Evolutionary conservation across 2,329 filamentous ascomycete genomes (phyloP).

Genomic region (Penicillium sclerotiorum): DNA sequence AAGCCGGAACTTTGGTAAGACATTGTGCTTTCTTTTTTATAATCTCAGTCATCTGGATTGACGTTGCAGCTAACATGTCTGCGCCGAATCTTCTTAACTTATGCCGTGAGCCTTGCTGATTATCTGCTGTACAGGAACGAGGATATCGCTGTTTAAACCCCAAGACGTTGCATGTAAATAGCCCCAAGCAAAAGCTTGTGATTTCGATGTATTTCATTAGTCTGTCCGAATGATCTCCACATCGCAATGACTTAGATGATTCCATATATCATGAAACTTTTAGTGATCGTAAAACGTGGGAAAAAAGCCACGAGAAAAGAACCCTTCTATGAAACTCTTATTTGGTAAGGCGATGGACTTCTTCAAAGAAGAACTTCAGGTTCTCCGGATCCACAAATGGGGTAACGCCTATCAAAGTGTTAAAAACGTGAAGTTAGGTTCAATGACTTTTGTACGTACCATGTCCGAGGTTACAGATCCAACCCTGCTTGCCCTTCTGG

Average conservation of each 20-base stretch:
- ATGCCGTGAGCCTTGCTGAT: slow-evolving; percentile 18
- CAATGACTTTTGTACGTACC: slow-evolving; percentile 59
- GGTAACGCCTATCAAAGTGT: slow-evolving; percentile 70
- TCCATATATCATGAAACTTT: slow-evolving; percentile 16
- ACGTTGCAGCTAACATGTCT: not conserved
- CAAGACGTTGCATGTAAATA: slow-evolving; percentile 14
- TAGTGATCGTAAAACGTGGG: slow-evolving; percentile 3
- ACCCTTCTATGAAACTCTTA: slow-evolving; percentile 1
- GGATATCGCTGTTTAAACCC: slow-evolving; percentile 56
- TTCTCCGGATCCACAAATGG: slow-evolving; percentile 93
- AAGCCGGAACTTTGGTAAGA: slow-evolving; percentile 71
- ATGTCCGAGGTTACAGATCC: slow-evolving; percentile 96
- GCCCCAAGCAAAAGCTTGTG: slow-evolving; percentile 6
- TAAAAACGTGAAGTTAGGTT: slow-evolving; percentile 22
- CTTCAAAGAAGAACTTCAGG: slow-evolving; percentile 89
- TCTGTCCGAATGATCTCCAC: slow-evolving; percentile 6
- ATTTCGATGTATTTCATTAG: slow-evolving; percentile 1
- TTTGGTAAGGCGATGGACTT: slow-evolving; percentile 69
- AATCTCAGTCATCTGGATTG: not conserved
- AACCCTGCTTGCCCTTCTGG: slow-evolving; percentile 78
- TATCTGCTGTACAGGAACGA: slow-evolving; percentile 53
- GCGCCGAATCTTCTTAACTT: too few relatives aligned
- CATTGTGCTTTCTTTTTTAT: slow-evolving; percentile 12
- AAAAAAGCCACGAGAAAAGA: slow-evolving; percentile 12
- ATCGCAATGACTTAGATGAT: slow-evolving; percentile 1